A percentile compares a stretch with the other conserved stretches of the same genome.
These are phyloP conservation scores for Fusarium sp. DNA, from an alignment of 2,329 filamentous ascomycete species.

Conservation along the genomic window DNA sequence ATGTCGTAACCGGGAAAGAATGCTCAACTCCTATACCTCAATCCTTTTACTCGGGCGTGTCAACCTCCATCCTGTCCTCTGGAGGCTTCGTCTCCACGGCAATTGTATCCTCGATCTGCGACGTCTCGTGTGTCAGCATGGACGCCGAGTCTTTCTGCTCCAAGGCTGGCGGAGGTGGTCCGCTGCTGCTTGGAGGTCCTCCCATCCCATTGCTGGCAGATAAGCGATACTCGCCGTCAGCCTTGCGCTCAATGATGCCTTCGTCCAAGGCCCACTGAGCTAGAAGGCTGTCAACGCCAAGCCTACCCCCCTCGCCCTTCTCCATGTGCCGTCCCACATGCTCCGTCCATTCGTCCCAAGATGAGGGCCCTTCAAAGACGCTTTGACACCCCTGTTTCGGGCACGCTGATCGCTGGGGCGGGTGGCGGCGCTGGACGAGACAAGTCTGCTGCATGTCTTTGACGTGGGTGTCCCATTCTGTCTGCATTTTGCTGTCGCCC, in stretches of 20 bases:
- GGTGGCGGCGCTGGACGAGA: conserved; percentile 73
- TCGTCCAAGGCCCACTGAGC: conserved; percentile 72
- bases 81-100: conserved; percentile 37
- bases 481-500: conserved; percentile 67
- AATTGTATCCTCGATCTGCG: conserved; percentile 39
- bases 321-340: conserved; percentile 93
- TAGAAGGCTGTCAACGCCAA: conserved; percentile 68
- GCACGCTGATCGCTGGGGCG: conserved; percentile 78
- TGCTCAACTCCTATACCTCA: conserved; percentile 11
- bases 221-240: conserved; percentile 67
- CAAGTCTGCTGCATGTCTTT: conserved; percentile 80
- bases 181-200: conserved; percentile 25
- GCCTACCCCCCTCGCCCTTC: conserved; percentile 68
- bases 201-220: conserved; percentile 44
- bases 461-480: conserved; percentile 72
- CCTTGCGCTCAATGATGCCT: conserved; percentile 68
- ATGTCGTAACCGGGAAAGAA: conserved; percentile 31
- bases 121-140: conserved; percentile 32
- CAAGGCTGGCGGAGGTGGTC: conserved; percentile 16
- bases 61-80: conserved; percentile 44
- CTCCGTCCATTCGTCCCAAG: conserved; percentile 93
- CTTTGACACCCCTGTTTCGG: conserved; percentile 76
- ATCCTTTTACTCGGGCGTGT: conserved; percentile 32
- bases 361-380: conserved; percentile 75
- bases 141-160: conserved; percentile 43